Evolutionary conservation across 768 basidiomycete species (phyloP), one percentile per base, ranked within the genome.

Genomic region (Lactifluus echinatus): DNA sequence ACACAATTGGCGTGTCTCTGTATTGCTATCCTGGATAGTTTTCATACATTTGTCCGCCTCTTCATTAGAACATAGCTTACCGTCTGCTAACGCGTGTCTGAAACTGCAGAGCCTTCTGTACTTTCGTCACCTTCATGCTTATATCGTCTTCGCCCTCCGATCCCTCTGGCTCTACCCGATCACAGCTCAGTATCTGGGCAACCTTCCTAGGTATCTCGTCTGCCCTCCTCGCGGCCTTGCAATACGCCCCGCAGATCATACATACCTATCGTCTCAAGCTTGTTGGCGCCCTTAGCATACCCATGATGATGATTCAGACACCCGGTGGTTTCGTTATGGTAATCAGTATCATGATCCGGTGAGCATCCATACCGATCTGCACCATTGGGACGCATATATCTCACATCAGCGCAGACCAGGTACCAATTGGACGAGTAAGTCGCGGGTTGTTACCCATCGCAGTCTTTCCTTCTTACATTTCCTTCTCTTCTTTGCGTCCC

Each of bases 281-380:
- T 12, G 93, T 98, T 8, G 95, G 95, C 2, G 92, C 93, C 0
- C 75, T 98, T 15, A 93, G 91, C 66, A 89, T 99, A 55, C 87
- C 88, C 1, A 97, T 92, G 83, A 97, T 99, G 95, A 72, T 82
- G 47, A 89, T 99, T 15, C 95, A 98, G 71, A 91, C 83, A 12
- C 93, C 93, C 3, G 94, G 93, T 3, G 86, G 89, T 1, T 73
- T 89, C 3, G 67, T 90, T n/a, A 94, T 97, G 85, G 87, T 90
- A 6, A 60, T 85, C 4, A 89, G 84, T 61, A 89, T 93, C 55
- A 88, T 85, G 7, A 71, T 89, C 24, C 74, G 83, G 80, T 84
- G 55, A 17, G 75, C 64, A 23, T 58, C 33, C 28, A 26, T 34
- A 36, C 11, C 37, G 40, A 57, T 36, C 49, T 61, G 19, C 54